Percentiles rank a stretch among this genome's conserved stretches.
Conservation (phyloP, 768 basidiomycete genomes). For the Hygrophorus russula region DNA sequence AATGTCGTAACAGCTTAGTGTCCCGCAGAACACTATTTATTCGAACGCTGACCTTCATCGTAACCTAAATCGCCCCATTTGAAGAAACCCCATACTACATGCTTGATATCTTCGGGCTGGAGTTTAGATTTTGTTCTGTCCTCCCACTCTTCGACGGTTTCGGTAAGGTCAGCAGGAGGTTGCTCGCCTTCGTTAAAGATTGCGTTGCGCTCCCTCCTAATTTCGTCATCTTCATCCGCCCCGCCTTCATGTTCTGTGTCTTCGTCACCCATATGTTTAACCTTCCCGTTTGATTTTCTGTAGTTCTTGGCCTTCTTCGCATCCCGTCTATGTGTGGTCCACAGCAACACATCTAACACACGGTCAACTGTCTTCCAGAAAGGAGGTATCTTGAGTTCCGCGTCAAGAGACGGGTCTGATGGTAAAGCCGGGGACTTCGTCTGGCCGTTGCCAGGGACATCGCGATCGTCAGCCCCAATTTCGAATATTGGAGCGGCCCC, state of each 20-base stretch:
- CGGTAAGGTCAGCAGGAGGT: conserved; percentile 40
- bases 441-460: conserved; percentile 22
- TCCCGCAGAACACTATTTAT: background rate
- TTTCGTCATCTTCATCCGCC: conserved; percentile 17
- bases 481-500: conserved; percentile 25
- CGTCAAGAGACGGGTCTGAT: conserved; percentile 46
- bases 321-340: conserved; percentile 28
- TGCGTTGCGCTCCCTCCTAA: conserved; percentile 22
- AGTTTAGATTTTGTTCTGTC: conserved; percentile 28
- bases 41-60: conserved; percentile 61
- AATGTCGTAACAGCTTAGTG: conserved; percentile 6
- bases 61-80: conserved; percentile 96
- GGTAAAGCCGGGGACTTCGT: conserved; percentile 15
- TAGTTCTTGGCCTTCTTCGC: conserved; percentile 12
- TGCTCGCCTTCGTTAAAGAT: conserved; percentile 53
- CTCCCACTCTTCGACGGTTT: conserved; percentile 59
- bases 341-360: conserved; percentile 71
- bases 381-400: conserved; percentile 60
- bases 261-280: conserved; percentile 12
- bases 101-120: conserved; percentile 35
- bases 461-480: conserved; percentile 23
- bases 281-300: conserved; percentile 13
- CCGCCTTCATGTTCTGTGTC: conserved; percentile 18
- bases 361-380: conserved; percentile 89
- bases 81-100: conserved; percentile 73